Evolutionary conservation across 2,329 filamentous ascomycete species (phyloP).

Genomic region (Pseudocercospora musae): DNA sequence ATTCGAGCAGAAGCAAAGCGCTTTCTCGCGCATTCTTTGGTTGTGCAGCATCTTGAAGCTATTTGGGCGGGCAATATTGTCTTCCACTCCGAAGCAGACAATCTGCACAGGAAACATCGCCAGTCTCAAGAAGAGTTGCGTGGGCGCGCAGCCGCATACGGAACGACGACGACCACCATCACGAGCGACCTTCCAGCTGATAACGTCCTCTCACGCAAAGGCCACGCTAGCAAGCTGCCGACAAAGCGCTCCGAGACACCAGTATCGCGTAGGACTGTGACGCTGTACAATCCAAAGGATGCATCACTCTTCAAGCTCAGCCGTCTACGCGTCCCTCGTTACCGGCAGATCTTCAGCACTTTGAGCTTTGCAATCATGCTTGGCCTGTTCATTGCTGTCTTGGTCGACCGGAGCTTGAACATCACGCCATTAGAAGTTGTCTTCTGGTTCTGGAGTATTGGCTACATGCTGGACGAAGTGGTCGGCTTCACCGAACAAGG

Average conservation of each 20-base stretch:
- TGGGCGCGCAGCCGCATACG: constrained; percentile 37
- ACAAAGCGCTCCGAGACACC: constrained; percentile 26
- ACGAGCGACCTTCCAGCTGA: constrained; percentile 33
- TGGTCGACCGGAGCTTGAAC: constrained; percentile 68
- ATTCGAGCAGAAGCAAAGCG: constrained; percentile 91
- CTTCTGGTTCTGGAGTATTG: constrained; percentile 97
- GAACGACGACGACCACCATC: constrained; percentile 33
- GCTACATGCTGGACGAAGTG: constrained; percentile 94
- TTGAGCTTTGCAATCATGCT: constrained; percentile 82
- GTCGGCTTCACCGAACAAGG: constrained; percentile 96
- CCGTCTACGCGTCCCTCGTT: constrained; percentile 82
- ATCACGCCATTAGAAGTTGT: constrained; percentile 83
- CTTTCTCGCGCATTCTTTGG: constrained; percentile 84
- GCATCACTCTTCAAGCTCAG: constrained; percentile 91
- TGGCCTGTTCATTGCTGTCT: constrained; percentile 78
- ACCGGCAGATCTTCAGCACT: constrained; percentile 86
- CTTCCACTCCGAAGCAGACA: constrained; percentile 86
- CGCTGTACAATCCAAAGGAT: constrained; percentile 83
- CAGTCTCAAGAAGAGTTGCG: constrained; percentile 29
- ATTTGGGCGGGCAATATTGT: constrained; percentile 96
- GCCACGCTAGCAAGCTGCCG: constrained; percentile 20
- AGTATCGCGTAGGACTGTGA: constrained; percentile 67
- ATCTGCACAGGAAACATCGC: constrained; percentile 64
- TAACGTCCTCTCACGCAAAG: constrained; percentile 30
- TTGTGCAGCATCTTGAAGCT: constrained; percentile 91